Evolutionary conservation across 805 yeast species (phyloP), one percentile per base, ranked within the genome.

Genomic region (Metschnikowia gelsemii): DNA sequence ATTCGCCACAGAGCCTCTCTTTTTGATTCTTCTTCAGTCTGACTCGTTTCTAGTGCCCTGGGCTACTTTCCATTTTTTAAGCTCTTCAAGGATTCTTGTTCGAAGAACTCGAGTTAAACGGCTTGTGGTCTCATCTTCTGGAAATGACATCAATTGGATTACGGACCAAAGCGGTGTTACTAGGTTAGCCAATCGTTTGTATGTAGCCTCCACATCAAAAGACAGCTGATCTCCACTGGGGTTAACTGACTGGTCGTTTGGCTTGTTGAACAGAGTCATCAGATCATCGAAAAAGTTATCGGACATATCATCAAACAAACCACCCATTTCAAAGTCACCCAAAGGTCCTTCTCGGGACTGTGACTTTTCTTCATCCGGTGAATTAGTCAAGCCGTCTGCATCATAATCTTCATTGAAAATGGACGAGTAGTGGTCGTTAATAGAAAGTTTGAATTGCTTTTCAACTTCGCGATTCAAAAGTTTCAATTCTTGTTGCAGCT

Each of bases 291-390:
- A 51, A 8, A 51, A 42, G 29, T 42, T 50, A 8, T 44, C 51
- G 9, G 47, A 31, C 42, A 45, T 45, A 25, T 50, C 55, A 30
- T 50, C 46, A 35, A 52, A 52, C 21, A 52, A 36, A 30, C 48
- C 56, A 31, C 47, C 54, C 47, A 51, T 52, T n/a, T 45, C 56
- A 21, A 45, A 48, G 26, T 46, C 55, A 3, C 41, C 41, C 47
- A 44, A 38, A 23, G 44, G 34, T 18, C 46, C 49, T 9, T 42
- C 47, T 14, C 39, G 43, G 14, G 40, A 22, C 32, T 28, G 37
- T 7, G 40, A 38, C n/a, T 19, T 17, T 3, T 42, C 45, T 5
- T 32, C 43, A 4, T 38, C 24, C 7, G 32, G 12, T 11, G 32
- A 30, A 25, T 6, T 26, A 7, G 13, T n/a, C 24, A 30, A 22